These are phyloP conservation scores for Phialophora chinensis DNA, from an alignment of 2,329 filamentous ascomycete species.

Conservation along the genomic window DNA sequence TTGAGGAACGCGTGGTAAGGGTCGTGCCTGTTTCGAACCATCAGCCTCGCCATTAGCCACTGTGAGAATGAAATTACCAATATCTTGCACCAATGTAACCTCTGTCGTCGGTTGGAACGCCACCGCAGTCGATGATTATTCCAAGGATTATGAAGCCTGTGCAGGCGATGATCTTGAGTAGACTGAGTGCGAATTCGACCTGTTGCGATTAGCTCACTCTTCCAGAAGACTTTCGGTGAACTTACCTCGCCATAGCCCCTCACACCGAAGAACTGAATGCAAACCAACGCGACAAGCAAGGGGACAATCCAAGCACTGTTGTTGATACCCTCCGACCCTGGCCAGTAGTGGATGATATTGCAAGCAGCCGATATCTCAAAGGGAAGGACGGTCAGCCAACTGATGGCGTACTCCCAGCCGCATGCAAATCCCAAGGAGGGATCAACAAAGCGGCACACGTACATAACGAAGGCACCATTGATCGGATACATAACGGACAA, in stretches of 20 bases:
- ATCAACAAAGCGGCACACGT: constrained; percentile 62
- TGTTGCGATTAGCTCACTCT: constrained; percentile 11
- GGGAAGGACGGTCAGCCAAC: constrained; percentile 65
- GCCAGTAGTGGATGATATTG: constrained; percentile 67
- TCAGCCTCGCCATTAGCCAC: constrained; percentile 58
- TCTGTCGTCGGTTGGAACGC: constrained; percentile 46
- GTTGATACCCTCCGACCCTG: constrained; percentile 44
- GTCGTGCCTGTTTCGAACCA: constrained; percentile 44
- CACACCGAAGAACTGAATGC: constrained; percentile 59
- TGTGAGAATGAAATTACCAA: constrained; percentile 60
- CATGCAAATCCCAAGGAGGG: constrained; percentile 56
- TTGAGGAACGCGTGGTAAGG: constrained; percentile 73
- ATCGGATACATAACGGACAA: constrained; percentile 67
- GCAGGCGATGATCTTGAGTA: constrained; percentile 64
- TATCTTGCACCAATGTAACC: constrained; percentile 38
- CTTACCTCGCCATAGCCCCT: constrained; percentile 50
- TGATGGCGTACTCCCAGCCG: constrained; percentile 57
- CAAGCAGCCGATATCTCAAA: constrained; percentile 57
- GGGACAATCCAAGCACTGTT: constrained; percentile 41
- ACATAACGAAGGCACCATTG: constrained; percentile 68
- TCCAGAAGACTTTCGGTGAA: not conserved
- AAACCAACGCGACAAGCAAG: constrained; percentile 30
- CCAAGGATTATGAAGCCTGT: constrained; percentile 77
- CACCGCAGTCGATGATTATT: constrained; percentile 82
- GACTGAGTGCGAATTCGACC: constrained; percentile 64